Base-by-base conservation (phyloP, 768 basidiomycete genomes). In the Cyclocybe aegerita region DNA sequence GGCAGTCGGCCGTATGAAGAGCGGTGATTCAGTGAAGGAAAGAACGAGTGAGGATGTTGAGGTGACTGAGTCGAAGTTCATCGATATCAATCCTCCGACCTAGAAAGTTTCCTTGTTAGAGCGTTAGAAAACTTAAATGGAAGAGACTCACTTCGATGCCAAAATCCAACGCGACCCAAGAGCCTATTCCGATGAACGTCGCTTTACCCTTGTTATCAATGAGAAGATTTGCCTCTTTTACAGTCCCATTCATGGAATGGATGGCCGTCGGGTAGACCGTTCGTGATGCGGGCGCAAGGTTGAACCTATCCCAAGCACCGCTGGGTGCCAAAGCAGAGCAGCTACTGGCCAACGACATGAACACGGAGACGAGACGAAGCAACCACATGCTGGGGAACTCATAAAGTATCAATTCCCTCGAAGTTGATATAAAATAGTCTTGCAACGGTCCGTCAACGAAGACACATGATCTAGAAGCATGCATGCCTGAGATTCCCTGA, bases 1-100 rank as follows among this genome's bases (percentile, higher is more conserved):
- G 1, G 73, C 71, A 2, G 65, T 63, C 1, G 80, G 77, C 12
- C 77, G 71, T 31, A 83, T 81, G 68, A 81, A 82, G 35, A 66
- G 43, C 0, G 81, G 76, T 0, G 81, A 83, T 53, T 84, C 81
- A 1, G 79, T 80, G 69, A 82, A 84, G 0, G 81, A 76, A 32
- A 84, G 72, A 0, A 79, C 72, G 8, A 81, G 60, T 0, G 72
- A 54, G 0, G 79, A 70, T 0, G 56, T 51, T 0, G 68, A 48
- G 0, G 70, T 57, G 11, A 67, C 54, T 9, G 62, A 53, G 46
- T 70, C 62, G 39, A 82, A 69, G 52, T 69, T 77, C 41, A 82
- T 44, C 0, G 79, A 79, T 10, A 82, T 73, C 29, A 80, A 65
- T 0, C 80, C 81, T 1, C 80, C 81, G 40, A 81, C 75, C 80